Percentiles rank a stretch among this genome's conserved stretches.
Evolutionary conservation across 208 protist genomes (phyloP).

Genomic region (Crithidia acanthocephali): DNA sequence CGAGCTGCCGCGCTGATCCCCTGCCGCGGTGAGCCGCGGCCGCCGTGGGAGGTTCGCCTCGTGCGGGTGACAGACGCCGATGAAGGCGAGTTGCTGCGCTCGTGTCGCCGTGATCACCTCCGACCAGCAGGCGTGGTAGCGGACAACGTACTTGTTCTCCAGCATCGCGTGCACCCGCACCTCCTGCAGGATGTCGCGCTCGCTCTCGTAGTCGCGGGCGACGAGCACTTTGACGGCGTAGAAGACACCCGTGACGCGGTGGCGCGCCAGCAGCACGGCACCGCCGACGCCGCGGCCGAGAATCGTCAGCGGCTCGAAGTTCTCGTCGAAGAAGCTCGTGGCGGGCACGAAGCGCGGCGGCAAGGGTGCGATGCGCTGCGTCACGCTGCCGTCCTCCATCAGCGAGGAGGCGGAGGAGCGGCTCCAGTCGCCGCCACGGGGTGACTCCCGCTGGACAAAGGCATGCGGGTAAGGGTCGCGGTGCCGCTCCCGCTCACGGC

Average conservation of each 20-base stretch:
- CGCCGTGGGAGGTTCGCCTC: conserved; percentile 33
- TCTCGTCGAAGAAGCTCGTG: conserved; percentile 87
- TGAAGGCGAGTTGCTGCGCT: conserved; percentile 71
- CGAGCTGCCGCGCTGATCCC: conserved; percentile 1
- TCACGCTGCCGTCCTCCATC: conserved; percentile 10
- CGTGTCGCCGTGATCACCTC: conserved; percentile 72
- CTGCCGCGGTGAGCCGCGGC: neutral
- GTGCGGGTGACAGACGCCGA: conserved; percentile 52
- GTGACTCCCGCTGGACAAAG: neutral
- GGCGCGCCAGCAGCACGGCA: conserved; percentile 72
- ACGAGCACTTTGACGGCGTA: conserved; percentile 91
- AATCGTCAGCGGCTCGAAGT: conserved; percentile 75
- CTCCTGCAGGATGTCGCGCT: conserved; percentile 75
- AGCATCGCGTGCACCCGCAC: conserved; percentile 76
- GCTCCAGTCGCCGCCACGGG: conserved; percentile 6
- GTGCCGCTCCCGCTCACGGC: neutral
- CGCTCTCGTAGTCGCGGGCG: conserved; percentile 60
- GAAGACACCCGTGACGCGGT: conserved; percentile 78
- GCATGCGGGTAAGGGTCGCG: neutral
- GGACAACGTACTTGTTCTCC: conserved; percentile 60
- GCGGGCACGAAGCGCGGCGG: conserved; percentile 15
- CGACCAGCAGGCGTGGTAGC: conserved; percentile 86
- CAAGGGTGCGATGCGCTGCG: conserved; percentile 25
- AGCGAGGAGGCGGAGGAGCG: conserved; percentile 13
- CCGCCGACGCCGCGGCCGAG: conserved; percentile 78